Evolutionary conservation across 2,329 filamentous ascomycete species (phyloP), one percentile per base, ranked within the genome.

Genomic region (Fusarium sp.): DNA sequence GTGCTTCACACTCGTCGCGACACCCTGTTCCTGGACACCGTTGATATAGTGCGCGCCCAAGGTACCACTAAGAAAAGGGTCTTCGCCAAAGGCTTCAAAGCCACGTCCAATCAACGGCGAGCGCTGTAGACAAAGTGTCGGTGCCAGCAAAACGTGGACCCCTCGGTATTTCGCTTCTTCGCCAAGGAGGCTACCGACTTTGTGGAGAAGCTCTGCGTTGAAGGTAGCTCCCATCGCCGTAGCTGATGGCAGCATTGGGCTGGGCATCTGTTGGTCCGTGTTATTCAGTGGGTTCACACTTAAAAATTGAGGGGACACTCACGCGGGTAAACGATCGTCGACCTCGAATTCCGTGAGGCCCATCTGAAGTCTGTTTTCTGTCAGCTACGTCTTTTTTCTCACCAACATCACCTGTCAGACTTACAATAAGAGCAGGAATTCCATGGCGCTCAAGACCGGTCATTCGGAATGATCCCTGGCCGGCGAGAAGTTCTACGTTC

Each of bases 211-310:
- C 2, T 86, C 82, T 3, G 80, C 69, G 67, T 91, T 86, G 81
- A 88, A 91, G 10, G 88, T 89, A 14, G 88, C 86, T 7, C 87
- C 88, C 62, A 91, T 70, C 26, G 60, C 72, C 20, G 73, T 75
- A 10, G 73, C 76, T 10, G 68, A 75, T 0, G 72, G 73, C 4
- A 73, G 51, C 63, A 73, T 61, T 2, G 78, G 6, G 76, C 83
- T 24, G 88, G 90, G 20, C 36, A 57, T 61, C 66, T 70, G 24
- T 10, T 6, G 19, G 17, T 3, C 10, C 26, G 20, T 58, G 46
- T 66, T 23, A 65, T 19, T 36, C 17, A 20, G 17, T 20, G 1
- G 3, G 7, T 34, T 4, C 4, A 26, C 15, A 2, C 12, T 2
- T 14, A 11, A 11, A 10, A 14, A 6, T 3, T 7, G 24, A 3